Base-by-base conservation (phyloP, 2,329 filamentous ascomycete species). In the Clathrospora elynae region DNA sequence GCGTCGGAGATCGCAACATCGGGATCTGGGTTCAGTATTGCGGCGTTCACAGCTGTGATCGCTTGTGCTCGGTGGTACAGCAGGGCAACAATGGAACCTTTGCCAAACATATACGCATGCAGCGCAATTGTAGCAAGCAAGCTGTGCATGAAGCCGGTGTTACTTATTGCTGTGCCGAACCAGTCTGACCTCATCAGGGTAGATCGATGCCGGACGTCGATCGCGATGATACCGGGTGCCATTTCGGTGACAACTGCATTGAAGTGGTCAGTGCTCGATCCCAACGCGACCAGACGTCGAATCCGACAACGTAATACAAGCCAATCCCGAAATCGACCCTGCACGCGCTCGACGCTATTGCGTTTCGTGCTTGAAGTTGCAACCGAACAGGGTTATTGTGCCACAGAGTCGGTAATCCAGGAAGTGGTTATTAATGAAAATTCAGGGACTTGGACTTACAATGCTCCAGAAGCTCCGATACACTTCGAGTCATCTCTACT, bases 91-190 rank as follows among this genome's bases (percentile, higher is more conserved):
- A 65, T 56, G 17, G 53, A 60, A 12, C 62, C 63, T 59, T 57
- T 59, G 9, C 64, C 66, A 26, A 62, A 49, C 16, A 68, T 53
- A 38, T 59, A 70, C 10, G 59, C 52, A 37, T 71, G 68, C 33
- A 70, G 36, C 11, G 68, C 67, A 28, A 57, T 53, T 11, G 66
- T 67, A 32, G 64, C 64, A 5, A 71, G 61, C 49, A 71, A 51
- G 49, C 66, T 69, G 33, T 71, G 64, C 66, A 71, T 70, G 42
- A 71, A 71, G n/a, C 62, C 67, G 31, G 44, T 23, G 45, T 68
- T 66, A 26, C 51, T 52, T 29, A 68, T 52, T 7, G 68, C 68
- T 12, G 61, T 68, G 31, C 63, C 60, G 40, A 69, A 68, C 67
- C 68, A 71, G 16, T 67, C 61, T 24, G 62, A 65, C 24, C 53